Percentiles rank a stretch among this genome's conserved stretches.
Conservation (phyloP, 768 basidiomycete species). For the Phaeotremella skinneri region DNA sequence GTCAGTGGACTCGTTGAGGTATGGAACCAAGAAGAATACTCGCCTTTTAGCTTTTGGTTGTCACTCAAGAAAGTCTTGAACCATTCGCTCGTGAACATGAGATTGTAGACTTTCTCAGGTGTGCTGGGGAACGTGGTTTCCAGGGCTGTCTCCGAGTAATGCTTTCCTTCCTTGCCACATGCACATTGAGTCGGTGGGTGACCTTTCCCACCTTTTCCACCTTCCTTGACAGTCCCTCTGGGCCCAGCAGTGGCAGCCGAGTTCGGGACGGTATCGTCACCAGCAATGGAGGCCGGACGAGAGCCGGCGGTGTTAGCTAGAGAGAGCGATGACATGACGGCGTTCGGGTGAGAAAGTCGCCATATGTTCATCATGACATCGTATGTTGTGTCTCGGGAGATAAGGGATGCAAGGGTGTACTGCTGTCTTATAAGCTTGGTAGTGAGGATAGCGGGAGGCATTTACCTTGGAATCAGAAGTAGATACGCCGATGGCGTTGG, state of each 20-base stretch:
- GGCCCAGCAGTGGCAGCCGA: neutral
- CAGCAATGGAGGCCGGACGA: constrained; percentile 27
- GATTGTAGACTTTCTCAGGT: constrained; percentile 90
- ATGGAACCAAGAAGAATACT: constrained; percentile 39
- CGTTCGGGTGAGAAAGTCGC: constrained; percentile 78
- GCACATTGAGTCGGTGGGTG: constrained; percentile 58
- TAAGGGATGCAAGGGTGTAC: constrained; percentile 94
- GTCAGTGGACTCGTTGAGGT: neutral
- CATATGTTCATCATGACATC: constrained; percentile 96
- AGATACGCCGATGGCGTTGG: constrained; percentile 88
- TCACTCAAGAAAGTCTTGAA: constrained; percentile 87
- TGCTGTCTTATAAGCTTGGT: constrained; percentile 54
- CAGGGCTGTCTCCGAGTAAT: constrained; percentile 71
- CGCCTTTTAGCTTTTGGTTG: constrained; percentile 85
- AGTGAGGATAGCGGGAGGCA: neutral
- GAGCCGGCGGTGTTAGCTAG: constrained; percentile 20
- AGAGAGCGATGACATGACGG: constrained; percentile 43
- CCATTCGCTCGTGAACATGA: constrained; percentile 94
- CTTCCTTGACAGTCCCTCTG: constrained; percentile 5
- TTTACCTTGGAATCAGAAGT: constrained; percentile 61
- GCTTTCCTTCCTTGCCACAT: constrained; percentile 68
- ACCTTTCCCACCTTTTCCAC: constrained; percentile 55
- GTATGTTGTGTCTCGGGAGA: constrained; percentile 90
- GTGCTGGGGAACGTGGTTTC: constrained; percentile 80
- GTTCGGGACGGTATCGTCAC: constrained; percentile 19